Conservation (phyloP, 2,329 filamentous ascomycete genomes). For the Hypocreales sp. region DNA sequence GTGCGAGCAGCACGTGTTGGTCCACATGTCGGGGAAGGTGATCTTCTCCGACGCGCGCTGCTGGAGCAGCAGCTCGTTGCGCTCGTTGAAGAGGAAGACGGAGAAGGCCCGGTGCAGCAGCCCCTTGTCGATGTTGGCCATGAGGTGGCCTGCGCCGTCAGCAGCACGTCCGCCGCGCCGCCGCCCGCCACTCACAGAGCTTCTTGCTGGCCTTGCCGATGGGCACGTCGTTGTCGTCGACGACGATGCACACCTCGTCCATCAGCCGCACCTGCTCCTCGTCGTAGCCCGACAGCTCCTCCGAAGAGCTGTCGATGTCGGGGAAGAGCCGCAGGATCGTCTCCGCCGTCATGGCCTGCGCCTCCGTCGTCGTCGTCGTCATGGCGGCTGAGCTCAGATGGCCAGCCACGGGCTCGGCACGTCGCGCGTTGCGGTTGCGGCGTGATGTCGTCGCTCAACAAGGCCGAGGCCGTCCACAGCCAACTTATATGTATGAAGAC, state of each 20-base stretch:
- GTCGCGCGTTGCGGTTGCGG: too few relatives aligned
- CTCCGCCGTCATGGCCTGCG: constrained; percentile 62
- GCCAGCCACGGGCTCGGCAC: too few relatives aligned
- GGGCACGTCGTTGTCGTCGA: constrained; percentile 80
- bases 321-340: constrained; percentile 81
- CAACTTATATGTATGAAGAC: too few relatives aligned
- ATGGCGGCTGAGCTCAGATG: not conserved
- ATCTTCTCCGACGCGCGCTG: constrained; percentile 95
- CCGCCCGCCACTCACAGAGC: constrained; percentile 72
- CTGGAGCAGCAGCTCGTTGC: constrained; percentile 86
- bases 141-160: constrained; percentile 61
- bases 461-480: too few relatives aligned
- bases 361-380: constrained; percentile 24
- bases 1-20: constrained; percentile 98
- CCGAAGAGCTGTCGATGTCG: constrained; percentile 57
- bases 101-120: constrained; percentile 96
- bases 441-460: not conserved
- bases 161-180: too few relatives aligned
- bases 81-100: constrained; percentile 90
- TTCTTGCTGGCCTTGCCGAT: constrained; percentile 98
- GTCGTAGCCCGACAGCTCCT: constrained; percentile 79
- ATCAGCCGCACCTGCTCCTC: constrained; percentile 95
- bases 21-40: constrained; percentile 99
- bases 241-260: constrained; percentile 97
- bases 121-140: constrained; percentile 96